phyloP scores from a whole-genome alignment of 768 basidiomycete genomes.

The Boletus subcaerulescens region DNA sequence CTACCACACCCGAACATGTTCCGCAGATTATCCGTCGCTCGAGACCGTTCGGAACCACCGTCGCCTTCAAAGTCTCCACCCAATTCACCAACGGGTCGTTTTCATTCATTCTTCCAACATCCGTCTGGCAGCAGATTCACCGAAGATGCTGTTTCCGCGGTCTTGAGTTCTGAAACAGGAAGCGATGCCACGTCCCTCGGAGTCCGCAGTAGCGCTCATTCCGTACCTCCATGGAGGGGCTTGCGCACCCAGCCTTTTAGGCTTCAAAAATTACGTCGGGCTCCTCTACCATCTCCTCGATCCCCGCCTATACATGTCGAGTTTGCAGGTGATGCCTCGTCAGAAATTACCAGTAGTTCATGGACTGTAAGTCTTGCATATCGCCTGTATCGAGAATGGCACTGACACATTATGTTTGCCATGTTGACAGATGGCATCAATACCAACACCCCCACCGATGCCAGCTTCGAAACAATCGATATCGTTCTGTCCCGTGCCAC shows the following conservation, averaged over 20 bases:
- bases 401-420: background rate
- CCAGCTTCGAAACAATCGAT: constrained; percentile 5
- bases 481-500: constrained; percentile 24
- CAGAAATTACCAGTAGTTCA: constrained; percentile 1
- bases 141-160: constrained; percentile 23
- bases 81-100: constrained; percentile 10
- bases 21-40: constrained; percentile 1
- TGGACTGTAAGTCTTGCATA: constrained; percentile 17
- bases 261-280: constrained; percentile 21
- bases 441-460: background rate
- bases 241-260: constrained; percentile 4
- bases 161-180: constrained; percentile 27
- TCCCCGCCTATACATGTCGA: background rate
- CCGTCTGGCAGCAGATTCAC: constrained; percentile 29
- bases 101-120: constrained; percentile 10
- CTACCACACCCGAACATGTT: constrained; percentile 16
- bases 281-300: background rate
- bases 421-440: constrained; percentile 7
- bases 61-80: constrained; percentile 15
- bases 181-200: constrained; percentile 15
- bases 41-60: constrained; percentile 4
- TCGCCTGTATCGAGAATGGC: background rate
- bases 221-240: constrained; percentile 1
- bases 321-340: background rate
- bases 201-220: constrained; percentile 1